Base-by-base conservation (phyloP, 257 asterid species). In the Nicotiana otophora region DNA sequence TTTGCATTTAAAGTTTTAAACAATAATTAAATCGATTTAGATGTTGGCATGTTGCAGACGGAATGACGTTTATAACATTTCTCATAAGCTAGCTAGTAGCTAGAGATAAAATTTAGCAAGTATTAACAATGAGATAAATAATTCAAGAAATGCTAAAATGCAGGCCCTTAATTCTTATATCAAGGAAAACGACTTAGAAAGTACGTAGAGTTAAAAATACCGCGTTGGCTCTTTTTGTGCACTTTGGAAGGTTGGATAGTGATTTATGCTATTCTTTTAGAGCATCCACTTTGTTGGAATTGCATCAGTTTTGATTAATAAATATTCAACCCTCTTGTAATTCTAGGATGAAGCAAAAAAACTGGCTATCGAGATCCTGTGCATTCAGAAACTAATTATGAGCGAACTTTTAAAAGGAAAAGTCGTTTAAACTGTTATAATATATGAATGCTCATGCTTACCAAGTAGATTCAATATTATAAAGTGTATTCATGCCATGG, bases 101-200 rank as follows among this genome's bases (percentile, higher is more conserved):
- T 34, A 5, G 58, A 42, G 6, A 46, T 6, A 48, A 48, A 48
- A 14, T 23, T 48, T 15, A 48, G 16, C 62, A 48, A 23, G 23
- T 72, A 46, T 72, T 23, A 23, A 20, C n/a, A 5, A 20, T 51
- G 78, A 72, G 11, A 23, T 15, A 67, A 23, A 46, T 20, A 46
- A 72, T 20, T 42, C 14, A 72, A 72, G 6, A 42, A 20, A 46
- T 46, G 61, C 63, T 48, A 14, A 15, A 82, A 68, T 81, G 75
- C 85, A 77, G 87, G 87, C 85, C 87, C 54, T 62, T 42, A 72
- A 46, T 23, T 74, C 14, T 48, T 70, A 42, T 11, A 84, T 69
- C 28, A 39, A 64, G 17, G 77, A 53, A 15, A 75, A 34, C 4
- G 31, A 39, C 57, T 54, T 28, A 30, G 66, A 26, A 61, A 9